Evolutionary conservation across 2,329 filamentous ascomycete genomes (phyloP), one percentile per base, ranked within the genome.

Genomic region (Alternaria metachromatica): DNA sequence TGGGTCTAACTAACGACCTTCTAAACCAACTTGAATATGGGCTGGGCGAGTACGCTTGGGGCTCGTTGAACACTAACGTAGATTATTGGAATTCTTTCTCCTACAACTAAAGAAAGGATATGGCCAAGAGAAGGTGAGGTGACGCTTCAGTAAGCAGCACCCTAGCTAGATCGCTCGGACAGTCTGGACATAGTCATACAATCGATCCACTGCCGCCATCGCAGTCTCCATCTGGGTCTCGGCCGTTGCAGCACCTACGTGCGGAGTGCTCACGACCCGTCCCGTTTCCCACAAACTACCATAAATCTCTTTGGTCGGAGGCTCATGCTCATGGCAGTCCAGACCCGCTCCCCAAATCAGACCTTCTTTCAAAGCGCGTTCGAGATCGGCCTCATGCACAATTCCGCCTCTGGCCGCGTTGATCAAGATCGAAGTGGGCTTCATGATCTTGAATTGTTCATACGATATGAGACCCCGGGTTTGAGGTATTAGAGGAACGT

Each of bases 201-300:
- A 56, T 30, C 55, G 56, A 63, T 81, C 76, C 3, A 82, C 74
- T 10, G 80, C 81, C 21, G 74, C 75, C 59, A 74, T 75, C 1
- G 78, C 80, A 48, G 77, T 80, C 13, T 72, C 71, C 45, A 75
- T 72, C 63, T 82, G 82, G 5, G 76, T 80, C 57, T 79, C 72
- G 5, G 67, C 69, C 2, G 84, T 85, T 0, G 83, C 79, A 2
- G 82, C 83, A 8, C 84, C 84, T 48, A 86, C 64, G 75, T 87
- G 85, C n/a, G 84, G 84, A 33, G 80, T 84, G 21, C 84, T 73
- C 2, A 85, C 78, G 56, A 87, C 69, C 59, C 85, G 84, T 3
- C 84, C 82, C 23, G 80, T 78, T 41, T 76, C 73, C 15, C 74
- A 77, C 9, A 82, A 78, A 8, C 83, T 65, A 53, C 84, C 71